These are phyloP conservation scores for Anethum foeniculum DNA, from an alignment of 140 eudicot genomes.

Conservation along the genomic window DNA sequence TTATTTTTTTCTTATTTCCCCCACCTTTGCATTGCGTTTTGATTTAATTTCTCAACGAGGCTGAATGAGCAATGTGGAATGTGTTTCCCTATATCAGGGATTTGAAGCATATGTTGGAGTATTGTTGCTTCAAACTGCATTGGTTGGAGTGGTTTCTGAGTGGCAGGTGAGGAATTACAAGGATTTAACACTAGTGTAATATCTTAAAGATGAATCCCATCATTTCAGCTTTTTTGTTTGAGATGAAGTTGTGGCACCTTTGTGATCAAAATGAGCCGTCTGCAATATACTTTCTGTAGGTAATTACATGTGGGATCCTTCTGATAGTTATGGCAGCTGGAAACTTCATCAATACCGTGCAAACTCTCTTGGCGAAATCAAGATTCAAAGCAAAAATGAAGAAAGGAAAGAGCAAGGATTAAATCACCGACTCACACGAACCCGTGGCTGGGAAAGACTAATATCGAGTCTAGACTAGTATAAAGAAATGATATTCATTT, in stretches of 20 bases:
- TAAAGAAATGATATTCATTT: background rate
- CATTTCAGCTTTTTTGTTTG: background rate
- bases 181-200: background rate
- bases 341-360: conserved; percentile 57
- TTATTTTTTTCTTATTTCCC: background rate
- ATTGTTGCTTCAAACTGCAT: conserved; percentile 63
- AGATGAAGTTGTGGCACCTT: background rate
- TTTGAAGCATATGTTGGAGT: conserved; percentile 89
- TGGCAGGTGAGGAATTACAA: conserved; percentile 59
- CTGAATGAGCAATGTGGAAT: background rate
- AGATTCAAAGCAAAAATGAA: conserved; percentile 62
- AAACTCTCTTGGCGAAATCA: conserved; percentile 59
- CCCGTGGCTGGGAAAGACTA: background rate
- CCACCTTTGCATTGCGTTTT: background rate
- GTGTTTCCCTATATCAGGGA: conserved; percentile 33
- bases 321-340: conserved; percentile 66
- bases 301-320: conserved; percentile 58
- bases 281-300: conserved; percentile 28
- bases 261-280: background rate
- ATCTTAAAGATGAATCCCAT: background rate
- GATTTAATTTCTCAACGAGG: background rate
- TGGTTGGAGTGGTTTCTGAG: conserved; percentile 58
- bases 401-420: conserved; percentile 48
- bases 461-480: background rate
- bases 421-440: conserved; percentile 11